Percentiles rank a stretch among this genome's conserved stretches.
These are phyloP conservation scores for Boletus vermiculosoides DNA, from an alignment of 768 basidiomycete genomes.

Conservation along the genomic window DNA sequence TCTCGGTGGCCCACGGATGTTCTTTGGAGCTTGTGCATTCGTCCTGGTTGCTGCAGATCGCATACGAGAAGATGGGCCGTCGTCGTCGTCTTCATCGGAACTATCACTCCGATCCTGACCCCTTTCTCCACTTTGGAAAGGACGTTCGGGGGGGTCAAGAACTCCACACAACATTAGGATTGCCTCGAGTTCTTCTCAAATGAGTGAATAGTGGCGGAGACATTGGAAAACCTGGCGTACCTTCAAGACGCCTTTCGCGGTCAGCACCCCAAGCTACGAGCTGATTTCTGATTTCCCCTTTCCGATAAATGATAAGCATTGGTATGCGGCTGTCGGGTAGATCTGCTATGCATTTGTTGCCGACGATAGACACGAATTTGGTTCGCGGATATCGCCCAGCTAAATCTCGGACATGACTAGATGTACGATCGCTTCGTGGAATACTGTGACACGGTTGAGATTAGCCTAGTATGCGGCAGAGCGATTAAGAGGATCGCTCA, in stretches of 20 bases:
- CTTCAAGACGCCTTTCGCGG: slow-evolving; percentile 70
- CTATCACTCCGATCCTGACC: slow-evolving; percentile 38
- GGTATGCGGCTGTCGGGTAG: slow-evolving; percentile 89
- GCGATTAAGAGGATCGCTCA: slow-evolving; percentile 38
- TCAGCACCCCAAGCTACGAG: slow-evolving; percentile 84
- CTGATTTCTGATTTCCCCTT: slow-evolving; percentile 88
- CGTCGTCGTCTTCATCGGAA: slow-evolving; percentile 47
- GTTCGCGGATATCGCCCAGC: slow-evolving; percentile 85
- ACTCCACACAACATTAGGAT: slow-evolving; percentile 63
- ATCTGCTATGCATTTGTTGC: slow-evolving; percentile 94
- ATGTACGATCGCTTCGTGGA: slow-evolving; percentile 75
- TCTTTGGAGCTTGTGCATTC: slow-evolving; percentile 52
- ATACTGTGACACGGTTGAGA: slow-evolving; percentile 48
- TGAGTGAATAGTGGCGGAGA: background rate
- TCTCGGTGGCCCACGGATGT: slow-evolving; percentile 47
- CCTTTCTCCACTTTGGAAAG: slow-evolving; percentile 26
- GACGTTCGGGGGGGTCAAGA: slow-evolving; percentile 55
- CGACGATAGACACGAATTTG: slow-evolving; percentile 95
- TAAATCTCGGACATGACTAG: slow-evolving; percentile 63
- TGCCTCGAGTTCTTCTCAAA: slow-evolving; percentile 62
- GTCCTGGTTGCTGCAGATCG: slow-evolving; percentile 58
- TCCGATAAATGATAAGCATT: slow-evolving; percentile 89
- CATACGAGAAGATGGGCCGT: slow-evolving; percentile 52
- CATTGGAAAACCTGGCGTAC: slow-evolving; percentile 40
- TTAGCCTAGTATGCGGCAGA: background rate